phyloP scores from a whole-genome alignment of 306 rosid species.

The Inga oerstediana region DNA sequence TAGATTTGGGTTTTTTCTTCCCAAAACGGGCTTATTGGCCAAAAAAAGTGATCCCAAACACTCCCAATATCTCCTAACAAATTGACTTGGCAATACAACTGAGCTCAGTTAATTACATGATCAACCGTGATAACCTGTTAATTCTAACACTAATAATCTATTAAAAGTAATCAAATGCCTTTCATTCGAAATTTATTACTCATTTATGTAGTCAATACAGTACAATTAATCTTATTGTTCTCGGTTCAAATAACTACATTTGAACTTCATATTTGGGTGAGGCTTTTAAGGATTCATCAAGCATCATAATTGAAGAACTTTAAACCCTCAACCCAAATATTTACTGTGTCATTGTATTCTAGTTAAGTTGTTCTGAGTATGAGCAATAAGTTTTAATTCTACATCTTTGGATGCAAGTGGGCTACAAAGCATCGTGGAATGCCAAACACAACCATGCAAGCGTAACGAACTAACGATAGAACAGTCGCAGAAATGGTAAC shows the following conservation, averaged over 20 bases:
- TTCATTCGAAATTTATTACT: neutral
- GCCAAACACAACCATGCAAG: neutral
- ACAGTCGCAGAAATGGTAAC: neutral
- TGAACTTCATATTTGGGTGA: neutral
- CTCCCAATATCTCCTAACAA: neutral
- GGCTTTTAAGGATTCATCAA: neutral
- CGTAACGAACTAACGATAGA: neutral
- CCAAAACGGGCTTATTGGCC: no score
- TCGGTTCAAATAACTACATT: neutral
- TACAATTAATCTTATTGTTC: neutral
- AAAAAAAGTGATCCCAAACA: no score
- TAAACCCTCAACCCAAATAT: neutral
- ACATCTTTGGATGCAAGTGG: neutral
- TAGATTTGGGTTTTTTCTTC: no score
- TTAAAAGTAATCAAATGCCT: neutral
- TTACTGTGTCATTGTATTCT: neutral
- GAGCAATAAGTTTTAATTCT: neutral
- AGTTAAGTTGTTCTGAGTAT: neutral
- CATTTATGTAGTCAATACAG: neutral
- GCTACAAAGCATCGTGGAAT: neutral
- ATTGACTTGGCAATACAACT: neutral
- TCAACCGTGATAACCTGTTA: neutral
- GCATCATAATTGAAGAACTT: neutral
- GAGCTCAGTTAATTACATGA: neutral
- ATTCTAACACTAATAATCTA: neutral